Conservation (phyloP, 192 early-diverging fungal species). For the Rhizophagus clarus region DNA sequence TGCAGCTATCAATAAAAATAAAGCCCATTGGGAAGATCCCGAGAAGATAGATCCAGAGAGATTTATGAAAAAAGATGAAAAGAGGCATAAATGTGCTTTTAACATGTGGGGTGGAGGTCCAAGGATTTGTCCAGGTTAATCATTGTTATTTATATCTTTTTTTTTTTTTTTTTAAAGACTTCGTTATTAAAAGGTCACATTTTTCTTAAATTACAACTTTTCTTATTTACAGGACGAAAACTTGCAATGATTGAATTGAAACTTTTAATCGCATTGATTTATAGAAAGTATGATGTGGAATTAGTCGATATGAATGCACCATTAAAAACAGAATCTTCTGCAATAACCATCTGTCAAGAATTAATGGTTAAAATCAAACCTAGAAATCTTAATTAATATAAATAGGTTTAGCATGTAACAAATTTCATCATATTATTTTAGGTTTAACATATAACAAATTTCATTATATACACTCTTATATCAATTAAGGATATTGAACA, state of each 20-base stretch:
- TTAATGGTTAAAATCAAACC: not conserved
- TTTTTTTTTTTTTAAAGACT: not conserved
- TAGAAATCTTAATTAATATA: not conserved
- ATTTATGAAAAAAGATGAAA: not conserved
- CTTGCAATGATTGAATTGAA: slow-evolving; percentile 21
- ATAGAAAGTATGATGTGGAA: slow-evolving; percentile 10
- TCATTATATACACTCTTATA: too few species aligned
- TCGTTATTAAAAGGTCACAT: not conserved
- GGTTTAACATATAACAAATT: too few species aligned
- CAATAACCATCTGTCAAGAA: not conserved
- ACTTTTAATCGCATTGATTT: not conserved
- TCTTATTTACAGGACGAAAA: not conserved
- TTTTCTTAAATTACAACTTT: not conserved
- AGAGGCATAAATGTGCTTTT: not conserved
- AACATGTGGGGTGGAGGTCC: slow-evolving; percentile 13
- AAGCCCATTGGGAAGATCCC: not conserved
- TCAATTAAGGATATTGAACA: too few species aligned
- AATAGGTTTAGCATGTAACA: too few species aligned
- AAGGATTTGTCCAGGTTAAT: slow-evolving; percentile 12
- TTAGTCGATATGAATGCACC: slow-evolving; percentile 17
- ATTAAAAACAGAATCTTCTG: not conserved
- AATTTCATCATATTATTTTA: too few species aligned
- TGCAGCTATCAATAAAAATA: not conserved
- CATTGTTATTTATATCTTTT: not conserved
- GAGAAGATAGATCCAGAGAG: slow-evolving; percentile 14